Conservation (phyloP, 768 basidiomycete genomes). For the Lactarius vividus region DNA sequence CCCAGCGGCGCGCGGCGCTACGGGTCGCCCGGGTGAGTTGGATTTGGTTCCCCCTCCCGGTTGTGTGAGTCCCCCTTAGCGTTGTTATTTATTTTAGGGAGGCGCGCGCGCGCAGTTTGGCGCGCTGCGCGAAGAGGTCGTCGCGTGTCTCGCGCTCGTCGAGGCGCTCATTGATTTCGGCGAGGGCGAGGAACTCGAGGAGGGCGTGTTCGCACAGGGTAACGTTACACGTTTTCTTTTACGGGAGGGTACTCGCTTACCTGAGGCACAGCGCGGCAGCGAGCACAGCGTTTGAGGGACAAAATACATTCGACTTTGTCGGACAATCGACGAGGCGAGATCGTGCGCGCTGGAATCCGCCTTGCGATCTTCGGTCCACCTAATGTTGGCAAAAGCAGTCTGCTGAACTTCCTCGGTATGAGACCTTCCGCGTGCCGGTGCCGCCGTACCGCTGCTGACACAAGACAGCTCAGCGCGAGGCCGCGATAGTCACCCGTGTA, state of each 20-base stretch:
- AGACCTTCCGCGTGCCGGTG: not conserved
- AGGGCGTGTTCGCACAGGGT: conserved; percentile 76
- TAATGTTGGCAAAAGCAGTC: conserved; percentile 90
- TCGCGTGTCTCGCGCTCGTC: conserved; percentile 70
- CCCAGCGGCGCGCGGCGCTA: conserved; percentile 72
- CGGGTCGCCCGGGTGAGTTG: conserved; percentile 61
- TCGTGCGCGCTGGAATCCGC: conserved; percentile 76
- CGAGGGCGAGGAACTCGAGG: conserved; percentile 87
- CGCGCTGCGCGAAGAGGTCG: conserved; percentile 58
- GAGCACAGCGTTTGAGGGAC: conserved; percentile 47
- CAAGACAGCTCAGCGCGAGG: conserved; percentile 71
- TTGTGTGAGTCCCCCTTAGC: not conserved
- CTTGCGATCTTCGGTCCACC: conserved; percentile 90
- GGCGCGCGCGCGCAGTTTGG: conserved; percentile 57
- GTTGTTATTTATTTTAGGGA: conserved; percentile 49
- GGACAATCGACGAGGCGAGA: conserved; percentile 77
- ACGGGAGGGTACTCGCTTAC: not conserved
- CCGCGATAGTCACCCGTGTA: conserved; percentile 83
- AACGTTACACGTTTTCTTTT: conserved; percentile 11
- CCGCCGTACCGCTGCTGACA: not conserved
- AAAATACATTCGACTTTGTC: conserved; percentile 56
- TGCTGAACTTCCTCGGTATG: conserved; percentile 79
- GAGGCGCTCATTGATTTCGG: conserved; percentile 94
- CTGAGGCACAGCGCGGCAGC: conserved; percentile 47
- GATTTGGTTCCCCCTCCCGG: not conserved